A percentile compares a stretch with the other conserved stretches of the same genome.
Conservation (phyloP, 805 yeast species). For the Suhomyces xylopsoci region DNA sequence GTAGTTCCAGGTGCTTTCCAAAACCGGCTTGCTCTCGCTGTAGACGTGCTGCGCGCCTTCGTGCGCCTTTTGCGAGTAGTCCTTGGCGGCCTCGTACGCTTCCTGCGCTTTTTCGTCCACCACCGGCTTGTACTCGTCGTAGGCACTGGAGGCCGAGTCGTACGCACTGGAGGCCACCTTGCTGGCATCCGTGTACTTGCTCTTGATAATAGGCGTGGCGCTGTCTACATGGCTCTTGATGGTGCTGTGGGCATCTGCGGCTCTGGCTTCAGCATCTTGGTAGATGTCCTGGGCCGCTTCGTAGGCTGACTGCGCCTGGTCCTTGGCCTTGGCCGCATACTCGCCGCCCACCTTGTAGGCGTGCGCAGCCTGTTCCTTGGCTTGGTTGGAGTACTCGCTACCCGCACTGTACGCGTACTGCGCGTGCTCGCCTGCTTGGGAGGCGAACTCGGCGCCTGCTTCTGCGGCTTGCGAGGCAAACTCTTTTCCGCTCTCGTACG, state of each 20-base stretch:
- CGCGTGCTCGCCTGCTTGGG: conserved; percentile 5
- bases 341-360: neutral
- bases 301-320: conserved; percentile 6
- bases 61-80: neutral
- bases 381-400: conserved; percentile 1
- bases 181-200: conserved; percentile 3
- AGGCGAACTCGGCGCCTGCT: neutral
- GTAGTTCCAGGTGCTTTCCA: conserved; percentile 10
- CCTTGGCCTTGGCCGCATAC: neutral
- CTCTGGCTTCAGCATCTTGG: neutral
- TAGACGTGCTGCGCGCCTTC: conserved; percentile 4
- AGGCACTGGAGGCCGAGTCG: conserved; percentile 7
- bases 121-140: conserved; percentile 9
- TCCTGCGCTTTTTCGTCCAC: conserved; percentile 10
- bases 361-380: neutral
- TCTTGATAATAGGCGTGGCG: neutral
- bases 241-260: neutral
- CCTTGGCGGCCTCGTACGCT: conserved; percentile 10
- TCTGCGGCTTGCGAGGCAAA: conserved; percentile 1
- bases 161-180: conserved; percentile 8
- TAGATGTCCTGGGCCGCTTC: neutral
- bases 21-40: conserved; percentile 1
- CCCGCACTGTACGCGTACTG: conserved; percentile 7
- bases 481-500: neutral
- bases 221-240: neutral